Evolutionary conservation across 495 filamentous ascomycete genomes (phyloP).

Genomic region (Penicillium coffeae): DNA sequence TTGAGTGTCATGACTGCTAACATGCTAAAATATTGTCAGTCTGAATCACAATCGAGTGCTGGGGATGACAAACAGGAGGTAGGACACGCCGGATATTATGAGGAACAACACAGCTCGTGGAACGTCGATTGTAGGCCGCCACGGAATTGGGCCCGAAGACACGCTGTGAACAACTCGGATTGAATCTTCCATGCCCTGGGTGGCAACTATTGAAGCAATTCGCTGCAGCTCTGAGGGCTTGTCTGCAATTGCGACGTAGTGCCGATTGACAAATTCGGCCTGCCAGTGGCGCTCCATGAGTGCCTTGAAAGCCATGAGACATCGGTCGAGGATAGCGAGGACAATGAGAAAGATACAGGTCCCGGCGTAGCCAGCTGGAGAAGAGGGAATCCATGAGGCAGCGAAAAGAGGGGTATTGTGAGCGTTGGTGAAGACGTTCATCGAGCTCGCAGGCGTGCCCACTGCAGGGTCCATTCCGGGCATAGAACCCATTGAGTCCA

Average conservation of each 20-base stretch:
- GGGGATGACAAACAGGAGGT: constrained; percentile 68
- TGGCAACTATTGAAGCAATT: constrained; percentile 54
- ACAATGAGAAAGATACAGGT: constrained; percentile 84
- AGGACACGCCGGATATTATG: constrained; percentile 60
- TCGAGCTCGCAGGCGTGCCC: not conserved
- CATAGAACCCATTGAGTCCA: constrained; percentile 13
- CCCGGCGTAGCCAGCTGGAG: constrained; percentile 66
- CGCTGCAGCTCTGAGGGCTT: constrained; percentile 54
- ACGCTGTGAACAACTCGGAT: constrained; percentile 62
- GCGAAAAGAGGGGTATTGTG: constrained; percentile 72
- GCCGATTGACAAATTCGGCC: constrained; percentile 61
- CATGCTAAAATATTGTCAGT: constrained; percentile 60
- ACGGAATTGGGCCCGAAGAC: constrained; percentile 51
- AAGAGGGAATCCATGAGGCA: constrained; percentile 63
- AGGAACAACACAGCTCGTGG: constrained; percentile 66
- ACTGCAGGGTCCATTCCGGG: constrained; percentile 7
- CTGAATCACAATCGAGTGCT: not conserved
- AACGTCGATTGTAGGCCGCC: constrained; percentile 74
- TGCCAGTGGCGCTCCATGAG: constrained; percentile 55
- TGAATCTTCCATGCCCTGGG: constrained; percentile 69
- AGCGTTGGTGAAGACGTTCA: constrained; percentile 31
- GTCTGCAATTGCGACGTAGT: constrained; percentile 71
- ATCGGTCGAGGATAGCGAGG: constrained; percentile 65
- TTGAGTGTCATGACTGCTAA: constrained; percentile 96
- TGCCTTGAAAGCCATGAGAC: constrained; percentile 62